These are phyloP conservation scores for Apiotrichum brassicae DNA, from an alignment of 1,284 basidiomycete species.

Conservation along the genomic window DNA sequence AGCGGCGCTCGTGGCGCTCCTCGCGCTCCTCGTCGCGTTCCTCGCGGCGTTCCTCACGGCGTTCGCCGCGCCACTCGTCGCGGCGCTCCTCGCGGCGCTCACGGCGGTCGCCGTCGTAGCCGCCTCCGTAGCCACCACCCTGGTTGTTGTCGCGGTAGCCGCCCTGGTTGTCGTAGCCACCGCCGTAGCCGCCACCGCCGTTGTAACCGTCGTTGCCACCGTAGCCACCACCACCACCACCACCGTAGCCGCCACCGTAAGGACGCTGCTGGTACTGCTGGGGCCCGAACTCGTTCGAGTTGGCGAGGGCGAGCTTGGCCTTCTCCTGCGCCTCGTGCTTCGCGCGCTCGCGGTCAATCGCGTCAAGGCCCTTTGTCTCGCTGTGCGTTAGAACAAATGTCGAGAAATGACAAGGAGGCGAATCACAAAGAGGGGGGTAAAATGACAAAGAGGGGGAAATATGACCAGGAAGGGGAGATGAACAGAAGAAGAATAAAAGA, in stretches of 20 bases:
- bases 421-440: too few relatives aligned
- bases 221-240: too few relatives aligned
- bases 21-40: too few relatives aligned
- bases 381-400: background rate
- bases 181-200: background rate
- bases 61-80: constrained; percentile 1
- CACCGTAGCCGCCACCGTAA: constrained; percentile 3
- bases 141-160: background rate
- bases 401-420: too few relatives aligned
- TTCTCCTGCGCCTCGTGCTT: constrained; percentile 22
- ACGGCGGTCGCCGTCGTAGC: constrained; percentile 5
- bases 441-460: too few relatives aligned
- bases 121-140: constrained; percentile 4
- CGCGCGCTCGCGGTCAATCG: constrained; percentile 18
- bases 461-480: background rate
- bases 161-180: background rate
- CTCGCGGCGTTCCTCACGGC: constrained; percentile 2
- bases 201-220: too few relatives aligned
- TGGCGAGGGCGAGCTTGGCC: constrained; percentile 20
- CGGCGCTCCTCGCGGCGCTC: background rate
- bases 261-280: constrained; percentile 12
- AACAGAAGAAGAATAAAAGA: too few relatives aligned
- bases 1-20: background rate
- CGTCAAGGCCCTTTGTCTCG: constrained; percentile 27
- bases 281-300: constrained; percentile 13